Evolutionary conservation across 1,284 basidiomycete species (phyloP).

Genomic region (Naganishia sp.): DNA sequence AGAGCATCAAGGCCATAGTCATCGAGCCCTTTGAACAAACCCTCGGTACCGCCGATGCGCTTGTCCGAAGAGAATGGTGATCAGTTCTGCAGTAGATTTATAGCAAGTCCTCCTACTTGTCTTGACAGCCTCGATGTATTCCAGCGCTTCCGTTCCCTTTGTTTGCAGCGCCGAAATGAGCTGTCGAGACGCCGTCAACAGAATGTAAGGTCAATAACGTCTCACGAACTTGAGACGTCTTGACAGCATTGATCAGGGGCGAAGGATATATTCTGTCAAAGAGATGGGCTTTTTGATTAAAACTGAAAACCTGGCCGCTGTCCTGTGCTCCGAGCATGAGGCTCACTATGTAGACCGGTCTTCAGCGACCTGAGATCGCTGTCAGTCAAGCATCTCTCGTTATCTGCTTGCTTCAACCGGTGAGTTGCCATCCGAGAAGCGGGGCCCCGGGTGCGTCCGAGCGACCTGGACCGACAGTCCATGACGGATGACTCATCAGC

Average conservation of each 20-base stretch:
- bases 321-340: too few relatives aligned
- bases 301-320: not conserved
- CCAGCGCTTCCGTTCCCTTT: conserved; percentile 10
- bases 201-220: not conserved
- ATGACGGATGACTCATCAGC: too few relatives aligned
- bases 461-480: too few relatives aligned
- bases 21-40: conserved; percentile 35
- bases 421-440: too few relatives aligned
- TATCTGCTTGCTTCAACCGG: too few relatives aligned
- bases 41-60: conserved; percentile 33
- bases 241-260: conserved; percentile 10
- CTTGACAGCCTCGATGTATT: conserved; percentile 24
- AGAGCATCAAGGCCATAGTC: conserved; percentile 35
- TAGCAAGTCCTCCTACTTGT: not conserved
- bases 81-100: too few relatives aligned
- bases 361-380: too few relatives aligned
- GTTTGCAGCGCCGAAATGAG: conserved; percentile 14
- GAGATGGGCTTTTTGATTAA: not conserved
- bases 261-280: conserved; percentile 1
- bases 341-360: too few relatives aligned
- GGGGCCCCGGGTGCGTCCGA: too few relatives aligned
- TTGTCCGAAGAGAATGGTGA: not conserved
- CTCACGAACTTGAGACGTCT: not conserved
- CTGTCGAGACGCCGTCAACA: not conserved
- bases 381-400: too few relatives aligned